Evolutionary conservation across 495 filamentous ascomycete genomes (phyloP), one percentile per base, ranked within the genome.

Genomic region (Elasticomyces elasticus): DNA sequence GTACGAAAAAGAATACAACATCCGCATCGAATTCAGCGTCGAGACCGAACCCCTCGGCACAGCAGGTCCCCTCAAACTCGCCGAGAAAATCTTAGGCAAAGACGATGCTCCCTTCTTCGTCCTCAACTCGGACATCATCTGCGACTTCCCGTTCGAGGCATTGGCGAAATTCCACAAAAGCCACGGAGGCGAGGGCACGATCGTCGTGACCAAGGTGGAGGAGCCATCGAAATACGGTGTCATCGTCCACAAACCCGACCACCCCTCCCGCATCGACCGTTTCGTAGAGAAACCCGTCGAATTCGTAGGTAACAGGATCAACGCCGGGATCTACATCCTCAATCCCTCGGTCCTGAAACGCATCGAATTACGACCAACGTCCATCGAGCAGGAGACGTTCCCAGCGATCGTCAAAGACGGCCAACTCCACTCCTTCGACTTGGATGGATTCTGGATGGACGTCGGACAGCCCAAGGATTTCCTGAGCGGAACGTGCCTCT

Each of bases 381-480:
- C 89, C n/a, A 99, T 99, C 69, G 92, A 99, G 72, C 92, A 97
- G 73, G 92, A 99, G 74, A 99, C 89, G 24, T 99, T 99, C 85
- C 92, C 92, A 38, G 85, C 87, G 55, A 94, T 99, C 64, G 84
- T 83, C 69, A 82, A 77, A 63, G 94, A 96, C 66, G 87, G 89
- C 50, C 81, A 94, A 71, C 74, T 99, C 43, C 92, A 99, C 78
- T 96, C 90, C 1, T 96, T 95, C 68, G 92, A 99, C 69, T 78
- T 99, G 33, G 94, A 99, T 60, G 90, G 92, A 59, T 99, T 95
- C 77, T 99, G 92, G 92, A 99, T 99, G 92, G 92, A 99, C 64
- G 90, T 99, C 54, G 92, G 92, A 62, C 92, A 99, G 70, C 92
- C 92, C 50, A 99, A 99, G 74, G 92, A 99, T 68, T 99, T 99